phyloP scores from a whole-genome alignment of 2,329 filamentous ascomycete species.

The Botrytis sinoallii region DNA sequence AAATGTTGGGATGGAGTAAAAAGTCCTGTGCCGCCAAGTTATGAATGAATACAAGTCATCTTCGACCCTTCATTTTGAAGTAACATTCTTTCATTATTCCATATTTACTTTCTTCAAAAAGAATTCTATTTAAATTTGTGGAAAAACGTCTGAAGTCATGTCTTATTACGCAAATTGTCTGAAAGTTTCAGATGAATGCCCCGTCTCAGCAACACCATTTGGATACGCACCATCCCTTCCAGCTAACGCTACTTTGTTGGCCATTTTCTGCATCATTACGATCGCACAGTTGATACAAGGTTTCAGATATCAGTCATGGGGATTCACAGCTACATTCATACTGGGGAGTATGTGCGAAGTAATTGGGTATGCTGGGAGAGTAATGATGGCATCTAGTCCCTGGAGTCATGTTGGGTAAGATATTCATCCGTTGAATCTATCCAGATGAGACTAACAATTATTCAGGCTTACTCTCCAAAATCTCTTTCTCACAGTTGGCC shows the following conservation, averaged over 20 bases:
- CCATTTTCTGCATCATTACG: neutral
- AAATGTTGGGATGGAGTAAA: neutral
- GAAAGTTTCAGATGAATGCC: slow-evolving; percentile 8
- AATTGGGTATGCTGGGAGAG: slow-evolving; percentile 7
- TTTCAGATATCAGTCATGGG: neutral
- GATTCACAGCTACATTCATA: slow-evolving; percentile 2
- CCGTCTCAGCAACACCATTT: neutral
- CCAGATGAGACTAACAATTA: neutral
- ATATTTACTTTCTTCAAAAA: neutral
- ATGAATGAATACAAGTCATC: neutral
- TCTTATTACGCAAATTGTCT: neutral
- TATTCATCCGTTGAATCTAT: neutral
- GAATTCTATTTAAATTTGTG: neutral
- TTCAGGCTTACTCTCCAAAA: neutral
- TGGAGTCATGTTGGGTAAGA: slow-evolving; percentile 16
- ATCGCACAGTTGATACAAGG: slow-evolving; percentile 7
- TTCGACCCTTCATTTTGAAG: neutral
- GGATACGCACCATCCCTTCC: neutral
- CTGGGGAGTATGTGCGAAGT: slow-evolving; percentile 1
- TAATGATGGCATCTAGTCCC: slow-evolving; percentile 5
- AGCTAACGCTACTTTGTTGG: slow-evolving; percentile 1
- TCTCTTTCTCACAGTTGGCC: neutral
- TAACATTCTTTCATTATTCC: too few relatives aligned
- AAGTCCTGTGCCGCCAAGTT: too few relatives aligned
- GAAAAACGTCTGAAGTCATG: neutral